Evolutionary conservation across 352 stramenopile species (phyloP).

Genomic region (Pythium volutum): DNA sequence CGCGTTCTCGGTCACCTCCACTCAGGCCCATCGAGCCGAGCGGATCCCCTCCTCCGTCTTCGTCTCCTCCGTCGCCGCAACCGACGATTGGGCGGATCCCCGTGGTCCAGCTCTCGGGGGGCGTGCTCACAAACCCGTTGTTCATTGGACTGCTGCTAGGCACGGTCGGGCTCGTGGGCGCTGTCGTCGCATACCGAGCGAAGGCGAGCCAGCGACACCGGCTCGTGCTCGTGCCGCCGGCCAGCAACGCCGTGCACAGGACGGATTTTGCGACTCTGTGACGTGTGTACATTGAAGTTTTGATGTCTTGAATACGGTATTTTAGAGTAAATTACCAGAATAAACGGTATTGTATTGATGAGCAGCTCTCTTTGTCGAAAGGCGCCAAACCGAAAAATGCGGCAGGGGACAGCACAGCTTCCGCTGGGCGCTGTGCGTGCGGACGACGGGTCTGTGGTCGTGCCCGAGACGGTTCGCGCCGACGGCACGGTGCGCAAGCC

Average conservation of each 20-base stretch:
- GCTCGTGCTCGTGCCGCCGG: slow-evolving; percentile 7
- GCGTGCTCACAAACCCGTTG: slow-evolving; percentile 37
- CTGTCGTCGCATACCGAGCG: slow-evolving; percentile 26
- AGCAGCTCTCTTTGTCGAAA: background rate
- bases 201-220: slow-evolving; percentile 19
- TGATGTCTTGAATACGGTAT: slow-evolving; percentile 14
- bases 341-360: slow-evolving; percentile 9
- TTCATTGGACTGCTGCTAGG: slow-evolving; percentile 43
- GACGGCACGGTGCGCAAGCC: slow-evolving; percentile 76
- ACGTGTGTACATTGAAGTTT: slow-evolving; percentile 17
- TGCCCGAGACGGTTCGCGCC: slow-evolving; percentile 55
- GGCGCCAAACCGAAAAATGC: slow-evolving; percentile 11
- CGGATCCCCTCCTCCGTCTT: background rate
- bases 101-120: background rate
- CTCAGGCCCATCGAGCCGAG: background rate
- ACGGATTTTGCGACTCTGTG: slow-evolving; percentile 10
- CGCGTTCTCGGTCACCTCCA: background rate
- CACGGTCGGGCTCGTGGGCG: slow-evolving; percentile 26
- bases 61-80: background rate
- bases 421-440: slow-evolving; percentile 64
- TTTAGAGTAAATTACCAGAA: slow-evolving; percentile 1
- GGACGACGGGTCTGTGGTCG: slow-evolving; percentile 56
- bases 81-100: background rate
- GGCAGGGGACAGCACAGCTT: slow-evolving; percentile 18
- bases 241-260: background rate